Evolutionary conservation across 352 stramenopile species (phyloP).

Genomic region (Phytophthora cryptogea): DNA sequence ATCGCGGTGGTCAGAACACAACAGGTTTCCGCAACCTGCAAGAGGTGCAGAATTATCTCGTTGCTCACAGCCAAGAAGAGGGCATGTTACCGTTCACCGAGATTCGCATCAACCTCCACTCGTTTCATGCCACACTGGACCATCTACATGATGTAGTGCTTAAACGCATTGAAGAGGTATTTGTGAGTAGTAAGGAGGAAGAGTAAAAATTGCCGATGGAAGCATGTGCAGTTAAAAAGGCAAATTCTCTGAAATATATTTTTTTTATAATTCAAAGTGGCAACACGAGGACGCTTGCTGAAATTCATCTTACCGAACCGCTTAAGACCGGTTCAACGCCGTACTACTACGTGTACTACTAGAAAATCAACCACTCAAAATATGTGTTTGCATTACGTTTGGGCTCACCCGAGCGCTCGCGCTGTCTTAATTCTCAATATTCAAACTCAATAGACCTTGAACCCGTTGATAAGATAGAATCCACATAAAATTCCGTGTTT

Average conservation of each 20-base stretch:
- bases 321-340: too few relatives aligned
- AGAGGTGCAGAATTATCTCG: constrained; percentile 76
- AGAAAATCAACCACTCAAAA: too few relatives aligned
- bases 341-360: too few relatives aligned
- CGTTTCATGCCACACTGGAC: constrained; percentile 86
- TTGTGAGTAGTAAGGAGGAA: constrained; percentile 27
- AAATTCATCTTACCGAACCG: too few relatives aligned
- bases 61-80: constrained; percentile 47
- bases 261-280: too few relatives aligned
- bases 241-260: too few relatives aligned
- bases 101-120: constrained; percentile 84
- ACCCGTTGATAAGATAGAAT: neutral
- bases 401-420: too few relatives aligned
- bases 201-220: neutral
- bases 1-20: constrained; percentile 57
- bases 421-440: too few relatives aligned
- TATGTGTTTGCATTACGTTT: too few relatives aligned
- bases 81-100: constrained; percentile 71
- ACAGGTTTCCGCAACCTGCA: constrained; percentile 79
- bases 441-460: too few relatives aligned
- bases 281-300: too few relatives aligned
- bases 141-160: constrained; percentile 86
- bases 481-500: neutral
- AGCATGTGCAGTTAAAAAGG: too few relatives aligned
- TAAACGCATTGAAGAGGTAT: constrained; percentile 82